These are phyloP conservation scores for Pseudonitzschia multistriata DNA, from an alignment of 108 stramenopile genomes.

Conservation along the genomic window DNA sequence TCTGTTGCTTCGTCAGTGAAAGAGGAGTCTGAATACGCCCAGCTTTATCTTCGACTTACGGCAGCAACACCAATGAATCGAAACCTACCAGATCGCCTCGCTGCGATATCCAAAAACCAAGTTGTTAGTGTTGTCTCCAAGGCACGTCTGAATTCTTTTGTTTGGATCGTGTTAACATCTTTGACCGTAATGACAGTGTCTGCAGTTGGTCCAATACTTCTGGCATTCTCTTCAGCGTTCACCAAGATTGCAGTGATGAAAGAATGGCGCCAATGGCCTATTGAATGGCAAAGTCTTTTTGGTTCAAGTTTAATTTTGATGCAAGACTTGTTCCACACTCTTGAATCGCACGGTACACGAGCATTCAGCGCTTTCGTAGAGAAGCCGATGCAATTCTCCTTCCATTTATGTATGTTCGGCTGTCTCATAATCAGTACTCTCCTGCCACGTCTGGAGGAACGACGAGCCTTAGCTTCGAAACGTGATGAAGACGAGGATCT, in stretches of 20 bases:
- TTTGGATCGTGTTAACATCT: constrained; percentile 37
- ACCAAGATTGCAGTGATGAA: constrained; percentile 32
- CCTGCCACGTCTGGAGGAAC: constrained; percentile 55
- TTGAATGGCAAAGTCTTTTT: constrained; percentile 49
- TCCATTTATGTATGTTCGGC: constrained; percentile 50
- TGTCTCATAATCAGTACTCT: constrained; percentile 47
- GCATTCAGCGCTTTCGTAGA: constrained; percentile 11
- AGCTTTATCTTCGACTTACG: constrained; percentile 70
- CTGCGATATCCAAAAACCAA: constrained; percentile 40
- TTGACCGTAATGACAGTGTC: constrained; percentile 63
- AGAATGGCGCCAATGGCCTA: constrained; percentile 50
- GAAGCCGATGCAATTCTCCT: constrained; percentile 57
- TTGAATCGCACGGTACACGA: constrained; percentile 28
- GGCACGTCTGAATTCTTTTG: constrained; percentile 60
- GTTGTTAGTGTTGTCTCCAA: constrained; percentile 43
- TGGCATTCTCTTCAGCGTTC: constrained; percentile 34
- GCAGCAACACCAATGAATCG: constrained; percentile 45
- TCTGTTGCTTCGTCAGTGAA: constrained; percentile 38
- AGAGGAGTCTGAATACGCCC: constrained; percentile 56
- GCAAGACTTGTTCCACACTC: constrained; percentile 21
- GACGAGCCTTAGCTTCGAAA: constrained; percentile 15
- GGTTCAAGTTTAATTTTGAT: constrained; percentile 26
- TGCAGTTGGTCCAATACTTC: constrained; percentile 46
- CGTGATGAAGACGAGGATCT: constrained; percentile 18
- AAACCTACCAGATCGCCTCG: constrained; percentile 28